Evolutionary conservation across 768 basidiomycete species (phyloP), one percentile per base, ranked within the genome.

Genomic region (Lactarius sanguifluus): DNA sequence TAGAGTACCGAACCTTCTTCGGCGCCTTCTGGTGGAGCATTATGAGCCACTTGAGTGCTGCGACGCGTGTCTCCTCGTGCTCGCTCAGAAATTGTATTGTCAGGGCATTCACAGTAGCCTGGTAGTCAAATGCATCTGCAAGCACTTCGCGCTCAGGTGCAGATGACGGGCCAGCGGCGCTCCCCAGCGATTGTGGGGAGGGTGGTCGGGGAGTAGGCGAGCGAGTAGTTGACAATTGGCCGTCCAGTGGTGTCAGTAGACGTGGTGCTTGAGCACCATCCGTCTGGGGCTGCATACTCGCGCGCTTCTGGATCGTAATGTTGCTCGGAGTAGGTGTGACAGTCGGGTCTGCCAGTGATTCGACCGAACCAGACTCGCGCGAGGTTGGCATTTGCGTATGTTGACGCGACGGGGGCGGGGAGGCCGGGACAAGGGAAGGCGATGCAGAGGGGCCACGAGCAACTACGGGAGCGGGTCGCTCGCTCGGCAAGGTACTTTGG

Each of bases 1-100:
- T 36, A 18, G n/a, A 38, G 20, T 50, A 13, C 61, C 73, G 56
- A 67, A 91, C 95, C 86, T 96, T 96, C 78, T 90, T 92, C 0
- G 97, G 97, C 15, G 95, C 94, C 73, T 98, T 98, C 75, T 96
- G 92, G 77, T 99, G 97, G 60, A 99, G 79, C 97, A 99, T 99
- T 64, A 97, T 88, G 45, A 99, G 80, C 97, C 97, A 99, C 77
- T 96, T 96, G 71, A 99, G 76, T 2, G 96, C 95, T 32, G 95
- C 94, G 6, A 98, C 93, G 58, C 96, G 81, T 0, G 97, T 98
- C 73, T 98, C 95, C 74, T 97, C 96, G 71, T 92, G 94, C 77
- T 99, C 96, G 76, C 92, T 95, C 77, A 98, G 74, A 75, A 99
- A 96, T 71, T 97, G 95, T 59, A 97, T 81, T 5, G 94, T 97